These are phyloP conservation scores for Arthrobotrys conoides DNA, from an alignment of 2,329 filamentous ascomycete species.

Conservation along the genomic window DNA sequence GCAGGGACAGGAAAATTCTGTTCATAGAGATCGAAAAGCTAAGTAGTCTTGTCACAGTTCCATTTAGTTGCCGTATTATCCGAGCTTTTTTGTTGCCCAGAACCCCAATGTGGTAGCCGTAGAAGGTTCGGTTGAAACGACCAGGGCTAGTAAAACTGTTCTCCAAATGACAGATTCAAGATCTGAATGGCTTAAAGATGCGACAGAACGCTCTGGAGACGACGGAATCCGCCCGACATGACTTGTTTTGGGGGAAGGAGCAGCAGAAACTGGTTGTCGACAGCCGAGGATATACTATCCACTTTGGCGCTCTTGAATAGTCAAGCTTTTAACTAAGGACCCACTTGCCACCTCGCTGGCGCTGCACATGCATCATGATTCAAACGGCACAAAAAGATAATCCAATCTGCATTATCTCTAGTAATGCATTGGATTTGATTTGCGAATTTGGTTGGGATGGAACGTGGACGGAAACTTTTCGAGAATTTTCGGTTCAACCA, in stretches of 20 bases:
- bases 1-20: conserved; percentile 26
- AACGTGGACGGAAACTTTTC: conserved; percentile 32
- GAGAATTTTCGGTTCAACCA: conserved; percentile 11
- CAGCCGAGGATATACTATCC: conserved; percentile 59
- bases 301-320: conserved; percentile 24
- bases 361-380: conserved; percentile 33
- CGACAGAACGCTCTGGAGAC: conserved; percentile 40
- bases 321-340: conserved; percentile 54
- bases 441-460: conserved; percentile 27
- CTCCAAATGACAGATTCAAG: conserved; percentile 19
- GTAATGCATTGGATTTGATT: conserved; percentile 13
- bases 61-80: conserved; percentile 57
- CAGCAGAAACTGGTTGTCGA: conserved; percentile 1
- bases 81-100: conserved; percentile 45
- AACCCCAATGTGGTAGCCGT: conserved; percentile 27
- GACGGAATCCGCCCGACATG: conserved; percentile 55
- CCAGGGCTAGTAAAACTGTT: conserved; percentile 34
- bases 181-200: conserved; percentile 27
- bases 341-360: conserved; percentile 50
- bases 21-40: conserved; percentile 25
- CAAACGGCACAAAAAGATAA: conserved; percentile 43
- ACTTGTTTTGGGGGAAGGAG: conserved; percentile 6
- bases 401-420: conserved; percentile 17
- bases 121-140: conserved; percentile 54
- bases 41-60: conserved; percentile 20